These are phyloP conservation scores for Corynascus novoguineensis DNA, from an alignment of 495 filamentous ascomycete species.

Conservation along the genomic window DNA sequence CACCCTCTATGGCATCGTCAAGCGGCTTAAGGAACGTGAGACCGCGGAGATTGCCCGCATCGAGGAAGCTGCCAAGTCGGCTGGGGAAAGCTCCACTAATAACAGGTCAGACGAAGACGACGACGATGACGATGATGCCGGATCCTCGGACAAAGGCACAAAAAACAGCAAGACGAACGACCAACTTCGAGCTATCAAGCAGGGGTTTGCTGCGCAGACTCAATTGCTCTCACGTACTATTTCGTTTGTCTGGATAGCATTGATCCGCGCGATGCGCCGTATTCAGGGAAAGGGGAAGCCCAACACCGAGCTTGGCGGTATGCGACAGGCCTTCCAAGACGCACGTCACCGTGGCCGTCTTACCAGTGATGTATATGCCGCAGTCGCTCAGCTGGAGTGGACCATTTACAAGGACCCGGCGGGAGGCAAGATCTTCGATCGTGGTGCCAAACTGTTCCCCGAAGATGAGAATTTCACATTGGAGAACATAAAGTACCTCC, in stretches of 20 bases:
- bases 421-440: slow-evolving; percentile 90
- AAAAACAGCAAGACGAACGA: slow-evolving; percentile 52
- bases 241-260: slow-evolving; percentile 87
- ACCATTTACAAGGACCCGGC: slow-evolving; percentile 91
- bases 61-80: slow-evolving; percentile 51
- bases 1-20: slow-evolving; percentile 72
- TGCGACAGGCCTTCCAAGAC: slow-evolving; percentile 79
- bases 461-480: slow-evolving; percentile 87
- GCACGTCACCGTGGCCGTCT: slow-evolving; percentile 78
- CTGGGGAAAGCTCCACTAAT: slow-evolving; percentile 17
- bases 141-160: slow-evolving; percentile 49
- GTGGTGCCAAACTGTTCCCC: slow-evolving; percentile 85
- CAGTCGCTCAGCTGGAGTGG: slow-evolving; percentile 85
- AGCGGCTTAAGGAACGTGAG: slow-evolving; percentile 68
- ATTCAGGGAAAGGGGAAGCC: slow-evolving; percentile 78
- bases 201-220: slow-evolving; percentile 64
- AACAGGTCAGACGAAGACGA: slow-evolving; percentile 44
- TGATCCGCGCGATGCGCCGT: slow-evolving; percentile 89
- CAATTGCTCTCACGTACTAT: slow-evolving; percentile 69
- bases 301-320: slow-evolving; percentile 63
- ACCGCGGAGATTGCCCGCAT: slow-evolving; percentile 63
- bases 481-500: slow-evolving; percentile 90
- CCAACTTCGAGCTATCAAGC: slow-evolving; percentile 65
- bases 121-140: slow-evolving; percentile 61
- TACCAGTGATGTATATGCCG: slow-evolving; percentile 89